These are phyloP conservation scores for Hyaloscypha finlandica DNA, from an alignment of 495 filamentous ascomycete genomes.

Conservation along the genomic window DNA sequence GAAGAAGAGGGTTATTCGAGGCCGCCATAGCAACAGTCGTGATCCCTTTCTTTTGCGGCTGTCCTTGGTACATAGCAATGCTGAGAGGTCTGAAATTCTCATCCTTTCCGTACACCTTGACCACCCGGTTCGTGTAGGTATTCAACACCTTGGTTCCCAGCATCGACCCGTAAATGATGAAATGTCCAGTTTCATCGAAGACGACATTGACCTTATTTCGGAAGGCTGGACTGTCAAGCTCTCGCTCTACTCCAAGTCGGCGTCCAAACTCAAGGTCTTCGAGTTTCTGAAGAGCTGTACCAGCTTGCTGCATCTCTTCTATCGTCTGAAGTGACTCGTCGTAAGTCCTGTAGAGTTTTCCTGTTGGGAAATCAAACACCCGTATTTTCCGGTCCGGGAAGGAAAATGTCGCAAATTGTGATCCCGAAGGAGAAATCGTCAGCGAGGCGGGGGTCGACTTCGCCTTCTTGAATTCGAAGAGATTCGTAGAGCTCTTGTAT, in stretches of 20 bases:
- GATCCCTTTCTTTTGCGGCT: constrained; percentile 86
- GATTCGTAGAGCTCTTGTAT: constrained; percentile 86
- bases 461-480: constrained; percentile 96
- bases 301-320: constrained; percentile 91
- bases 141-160: constrained; percentile 93
- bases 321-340: constrained; percentile 88
- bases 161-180: constrained; percentile 91
- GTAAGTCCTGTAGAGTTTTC: constrained; percentile 87
- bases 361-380: constrained; percentile 88
- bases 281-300: constrained; percentile 73
- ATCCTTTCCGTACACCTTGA: constrained; percentile 85
- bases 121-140: constrained; percentile 85
- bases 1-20: constrained; percentile 86
- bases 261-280: constrained; percentile 92
- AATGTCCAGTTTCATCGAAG: constrained; percentile 95
- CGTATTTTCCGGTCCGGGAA: constrained; percentile 91
- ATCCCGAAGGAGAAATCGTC: constrained; percentile 80
- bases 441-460: constrained; percentile 86
- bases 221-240: constrained; percentile 68
- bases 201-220: constrained; percentile 77
- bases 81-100: constrained; percentile 83
- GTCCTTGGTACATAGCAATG: constrained; percentile 91
- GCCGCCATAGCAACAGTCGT: constrained; percentile 98
- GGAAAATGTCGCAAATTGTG: constrained; percentile 86
- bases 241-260: constrained; percentile 82